Base-by-base conservation (phyloP, 2,329 filamentous ascomycete species). In the Orbilia javanica region DNA sequence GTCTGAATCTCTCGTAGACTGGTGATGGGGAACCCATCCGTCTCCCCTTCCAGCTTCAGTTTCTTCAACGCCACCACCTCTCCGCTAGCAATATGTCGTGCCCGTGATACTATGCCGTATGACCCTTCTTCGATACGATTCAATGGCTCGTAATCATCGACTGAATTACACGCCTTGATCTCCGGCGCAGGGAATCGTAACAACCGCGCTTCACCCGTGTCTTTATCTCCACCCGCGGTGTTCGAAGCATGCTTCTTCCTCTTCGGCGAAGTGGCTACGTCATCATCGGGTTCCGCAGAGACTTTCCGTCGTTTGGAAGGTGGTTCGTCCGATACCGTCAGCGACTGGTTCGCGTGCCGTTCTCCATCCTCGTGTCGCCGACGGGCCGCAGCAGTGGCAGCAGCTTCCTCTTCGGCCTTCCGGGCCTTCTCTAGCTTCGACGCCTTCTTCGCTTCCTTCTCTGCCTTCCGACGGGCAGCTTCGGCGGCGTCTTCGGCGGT, bases 41-140 rank as follows among this genome's bases (percentile, higher is more conserved):
- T 88, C 53, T 89, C 86, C 83, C 88, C 88, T 75, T 97, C 93
- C 84, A 97, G 90, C 87, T 99, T 99, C 71, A 98, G 87, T 83
- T 94, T 91, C 87, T 99, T 99, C 80, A 99, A 86, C 13, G 96
- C 96, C 20, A 98, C 94, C 5, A 99, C 88, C 72, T 91, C 89
- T 36, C 92, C 92, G 0, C 92, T 95, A 3, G 87, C 85, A 34
- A 88, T 86, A 81, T 96, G 91, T 79, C 88, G 90, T 11, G 94
- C 96, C 73, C 96, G 88, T 68, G 94, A 94, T 3, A 99, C 96
- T 89, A 91, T 95, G 53, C 96, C 96, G 84, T 99, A 99, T 7
- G 94, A 94, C 39, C 96, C 96, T 86, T 99, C 96, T 84, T 98
- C 96, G 82, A 99, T 99, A 83, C 96, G 92, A 84, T 99, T 99